These are phyloP conservation scores for Stemphylium vesicarium DNA, from an alignment of 2,329 filamentous ascomycete genomes.

Conservation along the genomic window DNA sequence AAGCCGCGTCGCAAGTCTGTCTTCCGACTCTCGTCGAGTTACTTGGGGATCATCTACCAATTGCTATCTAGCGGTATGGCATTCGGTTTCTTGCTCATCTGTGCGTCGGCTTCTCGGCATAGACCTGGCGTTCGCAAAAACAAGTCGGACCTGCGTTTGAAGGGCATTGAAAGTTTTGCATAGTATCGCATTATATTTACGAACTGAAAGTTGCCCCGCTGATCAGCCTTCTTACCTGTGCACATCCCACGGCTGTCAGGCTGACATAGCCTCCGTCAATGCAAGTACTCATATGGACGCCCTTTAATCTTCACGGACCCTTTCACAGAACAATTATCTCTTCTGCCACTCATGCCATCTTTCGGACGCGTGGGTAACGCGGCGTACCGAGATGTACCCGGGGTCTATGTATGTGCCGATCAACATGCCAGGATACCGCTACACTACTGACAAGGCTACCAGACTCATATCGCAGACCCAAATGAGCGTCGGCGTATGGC, in stretches of 20 bases:
- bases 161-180: slow-evolving; percentile 13
- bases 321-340: slow-evolving; percentile 6
- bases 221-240: slow-evolving; percentile 12
- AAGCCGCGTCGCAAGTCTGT: slow-evolving; percentile 18
- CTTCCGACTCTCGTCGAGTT: slow-evolving; percentile 8
- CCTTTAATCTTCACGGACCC: slow-evolving; percentile 1
- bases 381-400: slow-evolving; percentile 40
- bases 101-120: not conserved
- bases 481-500: slow-evolving; percentile 47
- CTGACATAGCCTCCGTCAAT: slow-evolving; percentile 11
- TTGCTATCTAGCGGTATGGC: slow-evolving; percentile 20
- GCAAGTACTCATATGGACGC: slow-evolving; percentile 4
- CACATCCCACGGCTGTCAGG: not conserved
- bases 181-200: slow-evolving; percentile 4
- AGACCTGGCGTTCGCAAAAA: slow-evolving; percentile 10
- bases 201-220: slow-evolving; percentile 7
- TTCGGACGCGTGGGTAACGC: slow-evolving; percentile 40
- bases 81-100: slow-evolving; percentile 1
- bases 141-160: slow-evolving; percentile 3
- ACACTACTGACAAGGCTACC: slow-evolving; percentile 18
- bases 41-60: slow-evolving; percentile 15
- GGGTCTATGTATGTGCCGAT: slow-evolving; percentile 27
- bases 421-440: not conserved
- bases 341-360: slow-evolving; percentile 27
- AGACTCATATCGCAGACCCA: slow-evolving; percentile 42